A percentile compares a stretch with the other conserved stretches of the same genome.
Conservation (phyloP, 2,329 filamentous ascomycete species). For the Pestalotiopsis sp. region DNA sequence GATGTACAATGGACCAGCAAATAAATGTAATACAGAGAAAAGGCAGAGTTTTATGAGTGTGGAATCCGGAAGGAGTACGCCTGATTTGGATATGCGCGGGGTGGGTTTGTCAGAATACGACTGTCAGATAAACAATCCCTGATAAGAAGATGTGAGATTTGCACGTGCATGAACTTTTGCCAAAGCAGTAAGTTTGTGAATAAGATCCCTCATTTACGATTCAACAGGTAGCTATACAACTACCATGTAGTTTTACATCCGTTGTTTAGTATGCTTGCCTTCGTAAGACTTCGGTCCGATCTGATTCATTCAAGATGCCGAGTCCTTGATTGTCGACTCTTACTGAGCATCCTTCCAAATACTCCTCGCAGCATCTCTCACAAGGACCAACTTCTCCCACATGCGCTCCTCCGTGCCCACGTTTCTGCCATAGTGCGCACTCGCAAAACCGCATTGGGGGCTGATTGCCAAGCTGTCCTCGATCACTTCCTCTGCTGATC, state of each 20-base stretch:
- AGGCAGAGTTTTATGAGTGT: background rate
- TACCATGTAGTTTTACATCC: background rate
- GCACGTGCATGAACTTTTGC: background rate
- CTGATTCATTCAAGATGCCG: too few species aligned
- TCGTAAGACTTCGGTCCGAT: too few species aligned
- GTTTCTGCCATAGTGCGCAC: conserved; percentile 27
- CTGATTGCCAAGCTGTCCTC: conserved; percentile 53
- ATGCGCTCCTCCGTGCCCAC: conserved; percentile 27
- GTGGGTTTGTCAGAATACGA: background rate
- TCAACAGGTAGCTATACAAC: background rate
- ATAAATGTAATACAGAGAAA: background rate
- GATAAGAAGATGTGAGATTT: too few species aligned
- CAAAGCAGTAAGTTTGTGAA: background rate
- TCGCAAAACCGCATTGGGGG: conserved; percentile 54
- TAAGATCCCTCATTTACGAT: background rate
- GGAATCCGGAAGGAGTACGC: background rate
- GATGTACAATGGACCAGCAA: background rate
- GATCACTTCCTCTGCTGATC: conserved; percentile 55
- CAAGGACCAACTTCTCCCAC: conserved; percentile 30
- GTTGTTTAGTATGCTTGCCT: background rate
- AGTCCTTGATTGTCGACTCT: background rate
- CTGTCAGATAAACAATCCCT: background rate
- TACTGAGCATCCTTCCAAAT: conserved; percentile 20
- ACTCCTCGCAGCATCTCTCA: conserved; percentile 23
- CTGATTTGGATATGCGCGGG: background rate